These are phyloP conservation scores for Talaromyces amestolkiae DNA, from an alignment of 2,329 filamentous ascomycete species.

Conservation along the genomic window DNA sequence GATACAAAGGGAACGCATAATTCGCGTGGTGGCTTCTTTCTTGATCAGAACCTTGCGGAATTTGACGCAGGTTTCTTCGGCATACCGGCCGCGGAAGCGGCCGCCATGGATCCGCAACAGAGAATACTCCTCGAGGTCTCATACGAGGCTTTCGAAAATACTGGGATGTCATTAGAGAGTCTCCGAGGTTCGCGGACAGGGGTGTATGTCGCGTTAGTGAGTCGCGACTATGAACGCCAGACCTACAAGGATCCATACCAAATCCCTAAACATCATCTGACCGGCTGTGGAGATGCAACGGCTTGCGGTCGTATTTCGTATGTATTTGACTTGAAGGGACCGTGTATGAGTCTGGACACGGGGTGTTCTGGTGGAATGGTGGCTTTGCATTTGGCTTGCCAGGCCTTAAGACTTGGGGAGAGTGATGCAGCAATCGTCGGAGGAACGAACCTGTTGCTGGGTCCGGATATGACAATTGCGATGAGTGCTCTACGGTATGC, in stretches of 20 bases:
- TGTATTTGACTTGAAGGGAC: conserved; percentile 41
- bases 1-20: neutral
- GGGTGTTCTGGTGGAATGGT: conserved; percentile 47
- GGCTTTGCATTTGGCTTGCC: conserved; percentile 36
- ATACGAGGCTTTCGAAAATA: neutral
- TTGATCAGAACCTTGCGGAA: too few relatives aligned
- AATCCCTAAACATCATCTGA: neutral
- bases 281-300: neutral
- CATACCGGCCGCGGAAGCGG: too few relatives aligned
- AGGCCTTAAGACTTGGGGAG: conserved; percentile 30
- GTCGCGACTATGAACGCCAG: neutral
- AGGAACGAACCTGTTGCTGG: conserved; percentile 29
- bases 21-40: neutral
- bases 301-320: conserved; percentile 27
- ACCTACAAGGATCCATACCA: neutral
- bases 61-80: too few relatives aligned
- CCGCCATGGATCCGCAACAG: neutral
- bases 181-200: neutral
- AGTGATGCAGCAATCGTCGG: conserved; percentile 26
- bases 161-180: neutral
- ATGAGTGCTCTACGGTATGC: neutral
- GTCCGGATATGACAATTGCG: conserved; percentile 23
- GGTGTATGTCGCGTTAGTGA: neutral
- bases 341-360: conserved; percentile 47
- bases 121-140: neutral